phyloP scores from a whole-genome alignment of 1,139 yeast genomes.

The Debaryomyces subglobosus region DNA sequence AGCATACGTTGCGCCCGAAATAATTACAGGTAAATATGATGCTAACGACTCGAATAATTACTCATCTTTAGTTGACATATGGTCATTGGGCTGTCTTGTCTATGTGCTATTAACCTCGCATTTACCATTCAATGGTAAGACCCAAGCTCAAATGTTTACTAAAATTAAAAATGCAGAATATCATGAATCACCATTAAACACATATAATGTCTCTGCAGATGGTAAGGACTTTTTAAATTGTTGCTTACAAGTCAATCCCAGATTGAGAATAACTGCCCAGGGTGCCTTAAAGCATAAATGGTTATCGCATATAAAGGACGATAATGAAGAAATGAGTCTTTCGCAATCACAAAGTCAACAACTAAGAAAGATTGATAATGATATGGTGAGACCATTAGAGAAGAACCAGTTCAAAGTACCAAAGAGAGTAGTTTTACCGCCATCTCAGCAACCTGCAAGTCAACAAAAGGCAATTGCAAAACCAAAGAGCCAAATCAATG shows the following conservation, averaged over 20 bases:
- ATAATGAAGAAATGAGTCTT: constrained; percentile 53
- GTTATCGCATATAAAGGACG: constrained; percentile 44
- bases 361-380: constrained; percentile 53
- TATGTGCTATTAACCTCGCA: constrained; percentile 91
- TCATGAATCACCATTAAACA: constrained; percentile 76
- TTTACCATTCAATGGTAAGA: constrained; percentile 89
- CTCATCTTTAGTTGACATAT: constrained; percentile 88
- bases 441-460: constrained; percentile 34
- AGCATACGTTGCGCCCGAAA: constrained; percentile 94
- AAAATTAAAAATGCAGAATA: constrained; percentile 78
- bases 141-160: constrained; percentile 81
- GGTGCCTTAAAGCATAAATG: constrained; percentile 76
- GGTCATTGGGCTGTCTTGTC: constrained; percentile 87
- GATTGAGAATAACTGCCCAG: constrained; percentile 66
- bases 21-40: constrained; percentile 71
- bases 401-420: constrained; percentile 42
- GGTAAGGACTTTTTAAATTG: constrained; percentile 72
- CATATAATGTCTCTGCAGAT: constrained; percentile 61
- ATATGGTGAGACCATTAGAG: constrained; percentile 50
- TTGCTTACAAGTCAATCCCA: constrained; percentile 76
- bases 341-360: constrained; percentile 77
- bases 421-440: constrained; percentile 45
- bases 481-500: not conserved
- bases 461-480: constrained; percentile 15
- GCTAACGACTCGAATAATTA: constrained; percentile 49